Evolutionary conservation across 169 alveolate genomes (phyloP).

Genomic region (Babesia ovis): DNA sequence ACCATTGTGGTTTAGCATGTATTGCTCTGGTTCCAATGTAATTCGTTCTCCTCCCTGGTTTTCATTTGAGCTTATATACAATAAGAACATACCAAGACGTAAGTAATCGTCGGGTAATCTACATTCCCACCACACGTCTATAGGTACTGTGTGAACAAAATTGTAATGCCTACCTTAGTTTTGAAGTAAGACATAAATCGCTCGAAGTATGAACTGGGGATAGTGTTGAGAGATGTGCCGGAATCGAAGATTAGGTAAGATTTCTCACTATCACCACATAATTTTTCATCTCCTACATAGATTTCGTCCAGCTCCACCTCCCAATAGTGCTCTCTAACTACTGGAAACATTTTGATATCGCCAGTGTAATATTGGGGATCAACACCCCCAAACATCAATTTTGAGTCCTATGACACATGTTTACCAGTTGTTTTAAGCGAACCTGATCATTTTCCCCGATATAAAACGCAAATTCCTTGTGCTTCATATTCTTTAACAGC

Average conservation of each 20-base stretch:
- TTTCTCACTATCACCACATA: conserved; percentile 80
- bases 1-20: conserved; percentile 61
- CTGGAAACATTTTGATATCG: conserved; percentile 83
- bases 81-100: conserved; percentile 54
- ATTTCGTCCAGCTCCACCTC: conserved; percentile 83
- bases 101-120: conserved; percentile 69
- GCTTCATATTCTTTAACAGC: conserved; percentile 63
- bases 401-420: conserved; percentile 64
- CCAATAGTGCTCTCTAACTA: conserved; percentile 86
- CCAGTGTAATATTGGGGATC: conserved; percentile 78
- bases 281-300: conserved; percentile 79
- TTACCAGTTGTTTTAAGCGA: not conserved
- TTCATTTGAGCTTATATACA: not conserved
- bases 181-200: conserved; percentile 24
- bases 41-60: conserved; percentile 58
- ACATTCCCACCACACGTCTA: conserved; percentile 50
- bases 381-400: conserved; percentile 83
- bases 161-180: not conserved
- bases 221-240: conserved; percentile 85
- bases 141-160: conserved; percentile 5
- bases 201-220: conserved; percentile 71
- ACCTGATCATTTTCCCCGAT: conserved; percentile 72
- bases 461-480: conserved; percentile 82
- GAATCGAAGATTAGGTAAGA: conserved; percentile 84
- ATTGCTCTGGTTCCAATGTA: conserved; percentile 64